A percentile compares a stretch with the other conserved stretches of the same genome.
phyloP scores from a whole-genome alignment of 495 filamentous ascomycete species.

The Staphylotrichum longicolle region DNA sequence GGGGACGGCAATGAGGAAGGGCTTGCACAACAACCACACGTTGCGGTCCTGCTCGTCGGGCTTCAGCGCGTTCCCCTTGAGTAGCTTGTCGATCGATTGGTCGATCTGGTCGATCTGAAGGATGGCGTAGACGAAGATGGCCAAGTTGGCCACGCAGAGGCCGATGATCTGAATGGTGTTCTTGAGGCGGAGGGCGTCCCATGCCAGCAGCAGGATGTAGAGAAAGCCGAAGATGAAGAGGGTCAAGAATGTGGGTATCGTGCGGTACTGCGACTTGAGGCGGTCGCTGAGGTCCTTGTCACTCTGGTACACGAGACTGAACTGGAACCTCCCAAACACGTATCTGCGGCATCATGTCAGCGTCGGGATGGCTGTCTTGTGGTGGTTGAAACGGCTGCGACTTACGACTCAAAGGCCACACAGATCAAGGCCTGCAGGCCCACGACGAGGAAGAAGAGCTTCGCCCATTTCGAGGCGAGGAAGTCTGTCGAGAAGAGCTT shows the following conservation, averaged over 20 bases:
- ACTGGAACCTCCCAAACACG: conserved; percentile 68
- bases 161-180: conserved; percentile 99
- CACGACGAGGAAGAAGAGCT: conserved; percentile 74
- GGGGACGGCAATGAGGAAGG: conserved; percentile 82
- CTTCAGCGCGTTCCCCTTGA: conserved; percentile 29
- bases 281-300: conserved; percentile 21
- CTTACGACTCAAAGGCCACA: conserved; percentile 83
- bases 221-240: conserved; percentile 97
- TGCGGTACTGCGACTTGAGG: conserved; percentile 54
- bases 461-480: conserved; percentile 82
- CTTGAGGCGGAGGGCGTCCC: conserved; percentile 88
- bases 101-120: conserved; percentile 88
- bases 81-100: conserved; percentile 59
- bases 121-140: conserved; percentile 84
- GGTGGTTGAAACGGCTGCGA: conserved; percentile 16
- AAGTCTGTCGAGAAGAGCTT: conserved; percentile 74
- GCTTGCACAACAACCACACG: conserved; percentile 66
- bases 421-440: conserved; percentile 73
- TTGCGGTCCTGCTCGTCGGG: conserved; percentile 38
- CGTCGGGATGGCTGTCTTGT: neutral
- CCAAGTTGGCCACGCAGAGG: conserved; percentile 85
- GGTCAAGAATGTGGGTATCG: conserved; percentile 84
- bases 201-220: conserved; percentile 84
- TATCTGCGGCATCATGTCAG: conserved; percentile 49
- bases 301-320: conserved; percentile 40